Conservation (phyloP, 2,329 filamentous ascomycete species). For the Metarhizium brunneum region DNA sequence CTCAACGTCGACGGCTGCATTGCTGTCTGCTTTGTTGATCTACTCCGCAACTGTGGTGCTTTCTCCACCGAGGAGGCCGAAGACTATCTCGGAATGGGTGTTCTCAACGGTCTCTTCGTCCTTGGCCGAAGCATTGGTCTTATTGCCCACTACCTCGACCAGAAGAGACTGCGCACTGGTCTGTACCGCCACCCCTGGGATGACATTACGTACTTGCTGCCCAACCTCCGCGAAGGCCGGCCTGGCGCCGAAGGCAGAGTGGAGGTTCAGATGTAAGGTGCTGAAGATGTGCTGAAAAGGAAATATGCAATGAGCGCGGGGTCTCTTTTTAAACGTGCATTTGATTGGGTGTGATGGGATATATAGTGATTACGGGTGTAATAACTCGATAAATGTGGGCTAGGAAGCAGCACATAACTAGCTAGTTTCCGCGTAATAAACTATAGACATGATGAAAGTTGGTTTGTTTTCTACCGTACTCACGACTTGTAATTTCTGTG, state of each 20-base stretch:
- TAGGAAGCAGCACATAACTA: conserved; percentile 17
- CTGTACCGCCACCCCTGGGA: conserved; percentile 99
- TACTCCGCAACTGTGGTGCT: conserved; percentile 94
- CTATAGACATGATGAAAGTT: conserved; percentile 20
- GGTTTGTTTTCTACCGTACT: not conserved
- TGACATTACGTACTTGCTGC: conserved; percentile 91
- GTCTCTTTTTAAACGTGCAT: conserved; percentile 20
- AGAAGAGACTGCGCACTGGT: conserved; percentile 97
- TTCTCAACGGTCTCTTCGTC: conserved; percentile 98
- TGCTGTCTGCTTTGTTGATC: conserved; percentile 96
- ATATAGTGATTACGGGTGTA: not conserved
- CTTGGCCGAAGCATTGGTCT: conserved; percentile 95
- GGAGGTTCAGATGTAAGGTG: conserved; percentile 66
- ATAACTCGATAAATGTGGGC: conserved; percentile 23
- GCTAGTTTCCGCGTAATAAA: conserved; percentile 8
- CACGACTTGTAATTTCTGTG: too few relatives aligned
- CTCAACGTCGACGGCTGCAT: conserved; percentile 98
- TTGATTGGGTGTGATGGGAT: conserved; percentile 20
- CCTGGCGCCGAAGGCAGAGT: conserved; percentile 77
- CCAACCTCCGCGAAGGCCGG: conserved; percentile 62
- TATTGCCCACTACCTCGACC: conserved; percentile 98
- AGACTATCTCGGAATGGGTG: conserved; percentile 98
- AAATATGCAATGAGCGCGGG: conserved; percentile 12
- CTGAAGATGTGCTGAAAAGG: not conserved
- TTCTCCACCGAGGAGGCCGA: conserved; percentile 95